Evolutionary conservation across 2,329 filamentous ascomycete species (phyloP).

Genomic region (Lachnellula subtilissima): DNA sequence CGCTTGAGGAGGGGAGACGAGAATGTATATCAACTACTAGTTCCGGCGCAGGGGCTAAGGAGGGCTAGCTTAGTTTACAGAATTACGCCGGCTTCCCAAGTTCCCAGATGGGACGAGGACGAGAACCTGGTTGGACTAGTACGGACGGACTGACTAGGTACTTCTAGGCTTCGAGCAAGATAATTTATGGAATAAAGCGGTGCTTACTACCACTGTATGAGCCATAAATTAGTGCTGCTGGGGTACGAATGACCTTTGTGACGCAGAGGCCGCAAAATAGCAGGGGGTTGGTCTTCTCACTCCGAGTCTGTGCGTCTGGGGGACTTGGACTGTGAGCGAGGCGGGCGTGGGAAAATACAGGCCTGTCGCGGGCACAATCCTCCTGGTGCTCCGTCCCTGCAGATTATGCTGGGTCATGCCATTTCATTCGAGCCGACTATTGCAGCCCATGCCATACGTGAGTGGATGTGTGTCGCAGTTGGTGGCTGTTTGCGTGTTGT

Average conservation of each 20-base stretch:
- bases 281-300: background rate
- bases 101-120: too few relatives aligned
- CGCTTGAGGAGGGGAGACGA: slow-evolving; percentile 6
- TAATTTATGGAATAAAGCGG: too few relatives aligned
- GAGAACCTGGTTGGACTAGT: too few relatives aligned
- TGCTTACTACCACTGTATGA: too few relatives aligned
- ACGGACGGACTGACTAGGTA: too few relatives aligned
- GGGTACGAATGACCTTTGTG: too few relatives aligned
- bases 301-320: slow-evolving; percentile 6
- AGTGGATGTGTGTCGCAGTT: slow-evolving; percentile 15
- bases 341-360: slow-evolving; percentile 4
- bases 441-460: slow-evolving; percentile 7
- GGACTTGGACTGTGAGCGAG: slow-evolving; percentile 4
- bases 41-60: background rate
- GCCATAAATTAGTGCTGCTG: too few relatives aligned
- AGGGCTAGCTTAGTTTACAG: background rate
- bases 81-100: too few relatives aligned
- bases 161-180: too few relatives aligned
- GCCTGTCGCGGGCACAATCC: slow-evolving; percentile 6
- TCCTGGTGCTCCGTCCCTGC: slow-evolving; percentile 4
- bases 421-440: background rate
- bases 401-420: slow-evolving; percentile 11
- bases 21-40: background rate
- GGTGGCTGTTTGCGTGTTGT: slow-evolving; percentile 16
- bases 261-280: background rate